These are phyloP conservation scores for Arctium minus DNA, from an alignment of 129 eudicot genomes.

Conservation along the genomic window DNA sequence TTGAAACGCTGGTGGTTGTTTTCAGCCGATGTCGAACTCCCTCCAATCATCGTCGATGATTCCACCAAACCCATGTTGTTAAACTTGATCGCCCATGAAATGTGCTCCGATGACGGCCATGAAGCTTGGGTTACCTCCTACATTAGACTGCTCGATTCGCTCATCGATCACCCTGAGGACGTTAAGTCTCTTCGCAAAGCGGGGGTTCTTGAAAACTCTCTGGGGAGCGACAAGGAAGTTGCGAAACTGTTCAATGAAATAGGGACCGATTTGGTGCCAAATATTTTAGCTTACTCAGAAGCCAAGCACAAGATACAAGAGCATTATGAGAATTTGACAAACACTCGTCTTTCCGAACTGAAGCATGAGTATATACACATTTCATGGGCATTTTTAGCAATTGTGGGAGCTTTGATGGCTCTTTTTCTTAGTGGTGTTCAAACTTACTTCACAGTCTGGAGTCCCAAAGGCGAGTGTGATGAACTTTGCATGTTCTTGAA, in stretches of 20 bases:
- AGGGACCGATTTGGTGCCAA: slow-evolving; percentile 12
- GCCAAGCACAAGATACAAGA: slow-evolving; percentile 3
- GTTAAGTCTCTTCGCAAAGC: slow-evolving; percentile 28
- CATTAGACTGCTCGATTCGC: slow-evolving; percentile 33
- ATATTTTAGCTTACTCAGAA: not conserved
- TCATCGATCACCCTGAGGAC: slow-evolving; percentile 31
- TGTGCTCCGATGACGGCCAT: slow-evolving; percentile 14
- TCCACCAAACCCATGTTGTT: slow-evolving; percentile 31
- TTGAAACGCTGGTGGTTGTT: not conserved
- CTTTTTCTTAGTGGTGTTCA: slow-evolving; percentile 38
- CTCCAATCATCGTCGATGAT: slow-evolving; percentile 29
- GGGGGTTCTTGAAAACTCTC: slow-evolving; percentile 21
- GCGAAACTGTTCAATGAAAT: slow-evolving; percentile 30
- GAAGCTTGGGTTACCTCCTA: slow-evolving; percentile 38
- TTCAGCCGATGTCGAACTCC: slow-evolving; percentile 19
- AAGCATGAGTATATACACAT: slow-evolving; percentile 29
- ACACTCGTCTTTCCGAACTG: slow-evolving; percentile 23
- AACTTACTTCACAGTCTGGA: slow-evolving; percentile 34
- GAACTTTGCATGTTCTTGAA: slow-evolving; percentile 23
- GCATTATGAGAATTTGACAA: slow-evolving; percentile 16
- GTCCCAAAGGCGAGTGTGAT: slow-evolving; percentile 26
- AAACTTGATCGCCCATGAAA: slow-evolving; percentile 47
- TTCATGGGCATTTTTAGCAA: slow-evolving; percentile 49
- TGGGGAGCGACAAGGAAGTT: slow-evolving; percentile 35
- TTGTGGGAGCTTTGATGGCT: slow-evolving; percentile 33